Evolutionary conservation across 176 grass and related monocot species (phyloP), one percentile per base, ranked within the genome.

Genomic region (Bromus sterilis): DNA sequence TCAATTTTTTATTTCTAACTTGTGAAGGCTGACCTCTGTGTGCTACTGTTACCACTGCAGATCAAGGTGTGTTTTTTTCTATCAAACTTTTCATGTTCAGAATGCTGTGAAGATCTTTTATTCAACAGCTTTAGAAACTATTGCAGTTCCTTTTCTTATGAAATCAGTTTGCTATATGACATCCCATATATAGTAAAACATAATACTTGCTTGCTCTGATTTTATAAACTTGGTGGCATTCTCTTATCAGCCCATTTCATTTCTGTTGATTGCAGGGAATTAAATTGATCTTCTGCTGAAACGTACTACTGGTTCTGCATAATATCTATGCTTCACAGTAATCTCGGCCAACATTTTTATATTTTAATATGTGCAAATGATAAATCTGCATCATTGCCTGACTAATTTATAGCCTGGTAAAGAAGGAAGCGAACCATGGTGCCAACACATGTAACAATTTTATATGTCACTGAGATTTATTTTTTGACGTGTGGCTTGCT

Each of bases 281-380:
- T n/a, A n/a, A n/a, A n/a, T 11, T 63, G 70, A 13, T 37, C 21
- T 62, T 75, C 18, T 81, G 40, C 71, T 89, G 77, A 70, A 85
- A 77, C 37, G 48, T 55, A 41, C 28, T n/a, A 61, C 24, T 74
- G 20, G 42, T 66, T 59, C 68, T 67, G 37, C 68, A 55, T 75
- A 80, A 26, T 26, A 42, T 58, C 10, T 39, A 72, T 74, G 68
- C 61, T 59, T 62, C 59, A 41, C 51, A 62, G 87, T 33, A 69
- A 70, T n/a, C 71, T 80, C 79, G 6, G 75, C 24, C 36, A 21
- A n/a, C n/a, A n/a, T n/a, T n/a, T n/a, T n/a, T n/a, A n/a, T n/a
- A n/a, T n/a, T n/a, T n/a, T n/a, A n/a, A n/a, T n/a, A n/a, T n/a
- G n/a, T n/a, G n/a, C n/a, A n/a, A n/a, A n/a, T n/a, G n/a, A n/a